A percentile compares a stretch with the other conserved stretches of the same genome.
Evolutionary conservation across 1,139 yeast species (phyloP).

Genomic region (Saccharomycopsis crataegensis): DNA sequence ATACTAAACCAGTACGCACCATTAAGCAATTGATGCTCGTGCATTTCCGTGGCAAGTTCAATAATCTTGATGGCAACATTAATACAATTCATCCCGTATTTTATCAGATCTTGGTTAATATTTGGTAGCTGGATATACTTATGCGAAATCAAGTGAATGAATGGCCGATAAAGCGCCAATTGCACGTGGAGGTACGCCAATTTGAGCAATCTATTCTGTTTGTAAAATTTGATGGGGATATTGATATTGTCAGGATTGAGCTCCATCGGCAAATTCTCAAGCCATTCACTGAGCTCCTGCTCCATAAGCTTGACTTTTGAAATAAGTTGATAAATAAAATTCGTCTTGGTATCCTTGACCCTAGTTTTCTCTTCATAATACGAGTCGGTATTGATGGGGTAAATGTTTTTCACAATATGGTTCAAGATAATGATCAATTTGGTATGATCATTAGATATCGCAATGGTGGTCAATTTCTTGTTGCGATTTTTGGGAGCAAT

Average conservation of each 20-base stretch:
- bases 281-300: slow-evolving; percentile 66
- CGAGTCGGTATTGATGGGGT: slow-evolving; percentile 39
- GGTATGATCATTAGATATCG: slow-evolving; percentile 83
- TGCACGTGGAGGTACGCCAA: slow-evolving; percentile 78
- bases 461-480: slow-evolving; percentile 57
- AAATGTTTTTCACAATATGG: slow-evolving; percentile 46
- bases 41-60: slow-evolving; percentile 76
- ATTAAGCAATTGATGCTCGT: slow-evolving; percentile 60
- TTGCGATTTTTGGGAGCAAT: slow-evolving; percentile 27
- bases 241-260: slow-evolving; percentile 54
- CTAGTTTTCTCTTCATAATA: slow-evolving; percentile 10
- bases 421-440: slow-evolving; percentile 55
- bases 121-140: slow-evolving; percentile 30
- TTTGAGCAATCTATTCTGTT: slow-evolving; percentile 73
- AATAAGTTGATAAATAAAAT: slow-evolving; percentile 33
- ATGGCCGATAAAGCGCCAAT: slow-evolving; percentile 81
- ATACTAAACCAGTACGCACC: slow-evolving; percentile 94
- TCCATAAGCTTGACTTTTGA: slow-evolving; percentile 69
- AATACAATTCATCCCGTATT: slow-evolving; percentile 78
- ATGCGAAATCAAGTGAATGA: slow-evolving; percentile 70
- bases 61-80: slow-evolving; percentile 82
- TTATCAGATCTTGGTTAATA: slow-evolving; percentile 46
- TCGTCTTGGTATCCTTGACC: not conserved
- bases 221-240: slow-evolving; percentile 59
- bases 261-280: slow-evolving; percentile 63